phyloP scores from a whole-genome alignment of 78 protist genomes.

The Guillardia theta region DNA sequence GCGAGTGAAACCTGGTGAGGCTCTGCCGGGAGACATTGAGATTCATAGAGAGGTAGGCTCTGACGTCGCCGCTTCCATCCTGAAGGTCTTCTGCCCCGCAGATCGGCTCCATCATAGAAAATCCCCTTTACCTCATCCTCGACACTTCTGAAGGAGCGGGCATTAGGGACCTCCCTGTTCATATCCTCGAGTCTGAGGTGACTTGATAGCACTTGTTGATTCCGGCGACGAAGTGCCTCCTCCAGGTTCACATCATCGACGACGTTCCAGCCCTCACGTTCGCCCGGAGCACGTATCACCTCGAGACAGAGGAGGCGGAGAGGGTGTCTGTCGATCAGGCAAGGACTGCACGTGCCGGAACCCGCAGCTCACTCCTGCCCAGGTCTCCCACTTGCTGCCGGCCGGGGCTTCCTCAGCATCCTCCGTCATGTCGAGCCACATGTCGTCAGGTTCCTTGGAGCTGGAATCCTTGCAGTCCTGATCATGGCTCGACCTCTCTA shows the following conservation, averaged over 20 bases:
- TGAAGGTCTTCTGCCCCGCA: too few species aligned
- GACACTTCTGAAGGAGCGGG: slow-evolving; percentile 32
- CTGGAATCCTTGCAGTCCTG: too few species aligned
- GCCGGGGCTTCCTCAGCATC: not conserved
- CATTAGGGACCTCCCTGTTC: not conserved
- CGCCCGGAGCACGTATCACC: not conserved
- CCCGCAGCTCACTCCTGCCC: not conserved
- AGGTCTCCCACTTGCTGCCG: slow-evolving; percentile 24
- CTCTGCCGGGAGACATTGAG: not conserved
- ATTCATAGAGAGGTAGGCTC: not conserved
- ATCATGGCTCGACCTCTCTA: too few species aligned
- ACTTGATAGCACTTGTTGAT: too few species aligned
- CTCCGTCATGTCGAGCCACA: not conserved
- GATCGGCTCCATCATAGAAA: not conserved
- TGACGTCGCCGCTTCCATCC: too few species aligned
- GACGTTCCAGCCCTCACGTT: not conserved
- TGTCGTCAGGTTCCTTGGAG: too few species aligned
- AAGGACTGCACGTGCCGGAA: not conserved
- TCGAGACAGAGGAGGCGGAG: slow-evolving; percentile 18
- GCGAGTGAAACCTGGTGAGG: too few species aligned
- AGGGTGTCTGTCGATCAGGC: slow-evolving; percentile 22
- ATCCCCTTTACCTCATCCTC: slow-evolving; percentile 24
- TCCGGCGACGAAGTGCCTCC: too few species aligned
- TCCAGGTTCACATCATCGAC: not conserved
- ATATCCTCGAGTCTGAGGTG: slow-evolving; percentile 7